Percentiles rank a stretch among this genome's conserved stretches.
Conservation (phyloP, 2,329 filamentous ascomycete species). For the Exophiala dermatitidis region DNA sequence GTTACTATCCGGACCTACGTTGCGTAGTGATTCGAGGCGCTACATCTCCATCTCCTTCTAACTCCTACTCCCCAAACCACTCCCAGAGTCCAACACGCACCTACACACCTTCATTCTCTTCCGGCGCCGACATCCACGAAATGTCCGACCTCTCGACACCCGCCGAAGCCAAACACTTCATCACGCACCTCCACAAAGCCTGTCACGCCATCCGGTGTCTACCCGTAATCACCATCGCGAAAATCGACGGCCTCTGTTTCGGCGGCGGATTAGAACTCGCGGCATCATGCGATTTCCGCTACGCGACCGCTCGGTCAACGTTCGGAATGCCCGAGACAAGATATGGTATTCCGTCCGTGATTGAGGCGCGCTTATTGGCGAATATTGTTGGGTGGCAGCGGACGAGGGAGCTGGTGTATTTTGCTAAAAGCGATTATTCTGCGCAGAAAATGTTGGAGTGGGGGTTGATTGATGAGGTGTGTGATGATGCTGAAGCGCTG, state of each 20-base stretch:
- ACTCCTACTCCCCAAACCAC: no score
- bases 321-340: slow-evolving; percentile 25
- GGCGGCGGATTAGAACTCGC: slow-evolving; percentile 21
- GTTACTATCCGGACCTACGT: background rate
- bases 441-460: background rate
- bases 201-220: slow-evolving; percentile 14
- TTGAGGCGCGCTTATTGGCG: slow-evolving; percentile 21
- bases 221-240: slow-evolving; percentile 4
- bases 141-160: slow-evolving; percentile 27
- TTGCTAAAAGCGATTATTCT: slow-evolving; percentile 5
- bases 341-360: slow-evolving; percentile 22
- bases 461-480: slow-evolving; percentile 18
- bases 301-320: slow-evolving; percentile 5
- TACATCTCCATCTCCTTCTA: background rate
- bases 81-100: background rate
- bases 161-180: slow-evolving; percentile 33
- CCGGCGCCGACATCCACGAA: slow-evolving; percentile 86
- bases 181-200: slow-evolving; percentile 25
- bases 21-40: background rate
- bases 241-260: slow-evolving; percentile 5
- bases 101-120: slow-evolving; percentile 71
- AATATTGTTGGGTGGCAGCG: slow-evolving; percentile 26
- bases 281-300: slow-evolving; percentile 25
- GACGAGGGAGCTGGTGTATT: slow-evolving; percentile 20
- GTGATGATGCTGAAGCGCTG: background rate